Evolutionary conservation across 305 asterid species (phyloP).

Genomic region (Withania somnifera): DNA sequence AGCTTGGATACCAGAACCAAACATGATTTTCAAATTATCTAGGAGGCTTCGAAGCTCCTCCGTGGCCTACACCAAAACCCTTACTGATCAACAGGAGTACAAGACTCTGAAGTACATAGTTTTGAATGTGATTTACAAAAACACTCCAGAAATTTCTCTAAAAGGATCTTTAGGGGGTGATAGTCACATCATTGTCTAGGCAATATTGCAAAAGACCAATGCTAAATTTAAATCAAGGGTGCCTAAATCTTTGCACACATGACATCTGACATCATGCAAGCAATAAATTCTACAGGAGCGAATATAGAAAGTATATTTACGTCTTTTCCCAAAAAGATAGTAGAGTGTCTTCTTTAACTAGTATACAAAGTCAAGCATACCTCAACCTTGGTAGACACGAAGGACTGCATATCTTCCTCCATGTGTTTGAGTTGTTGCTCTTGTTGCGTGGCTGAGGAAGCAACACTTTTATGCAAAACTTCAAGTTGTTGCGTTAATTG

Average conservation of each 20-base stretch:
- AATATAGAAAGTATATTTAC: neutral
- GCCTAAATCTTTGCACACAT: neutral
- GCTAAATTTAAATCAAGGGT: neutral
- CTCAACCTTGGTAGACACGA: constrained; percentile 81
- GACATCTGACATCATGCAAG: neutral
- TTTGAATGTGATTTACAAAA: neutral
- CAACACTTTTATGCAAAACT: constrained; percentile 69
- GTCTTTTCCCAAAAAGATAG: neutral
- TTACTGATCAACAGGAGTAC: neutral
- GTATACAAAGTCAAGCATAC: constrained; percentile 21
- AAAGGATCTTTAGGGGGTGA: neutral
- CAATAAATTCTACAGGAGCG: neutral
- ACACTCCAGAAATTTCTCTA: neutral
- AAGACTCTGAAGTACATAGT: neutral
- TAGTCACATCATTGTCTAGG: neutral
- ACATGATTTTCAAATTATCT: constrained; percentile 60
- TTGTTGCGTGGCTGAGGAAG: constrained; percentile 86
- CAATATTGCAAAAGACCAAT: neutral
- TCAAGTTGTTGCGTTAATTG: constrained; percentile 85
- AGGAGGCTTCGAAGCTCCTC: constrained; percentile 69
- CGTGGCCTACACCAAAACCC: constrained; percentile 50
- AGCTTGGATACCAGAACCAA: constrained; percentile 74
- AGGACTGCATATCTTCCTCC: constrained; percentile 97
- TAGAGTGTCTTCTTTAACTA: neutral
- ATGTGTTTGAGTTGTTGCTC: constrained; percentile 76